Evolutionary conservation across 192 early-diverging fungal species (phyloP).

Genomic region (Backusella westeae): DNA sequence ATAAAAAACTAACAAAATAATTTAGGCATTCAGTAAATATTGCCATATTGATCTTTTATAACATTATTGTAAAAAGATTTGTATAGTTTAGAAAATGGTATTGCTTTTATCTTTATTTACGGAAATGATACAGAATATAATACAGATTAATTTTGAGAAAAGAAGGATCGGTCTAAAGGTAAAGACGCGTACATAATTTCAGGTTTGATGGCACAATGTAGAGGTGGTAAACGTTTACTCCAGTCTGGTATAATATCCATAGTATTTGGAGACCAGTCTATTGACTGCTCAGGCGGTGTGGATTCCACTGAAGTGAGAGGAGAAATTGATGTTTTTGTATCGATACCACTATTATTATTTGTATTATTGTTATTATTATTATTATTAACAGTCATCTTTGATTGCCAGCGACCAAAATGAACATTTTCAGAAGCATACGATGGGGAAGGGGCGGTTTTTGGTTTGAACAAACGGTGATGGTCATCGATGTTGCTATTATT

Average conservation of each 20-base stretch:
- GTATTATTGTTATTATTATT: too few relatives aligned
- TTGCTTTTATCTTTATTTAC: slow-evolving; percentile 1
- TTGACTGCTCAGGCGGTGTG: neutral
- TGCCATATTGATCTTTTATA: too few relatives aligned
- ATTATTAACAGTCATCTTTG: neutral
- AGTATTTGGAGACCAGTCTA: neutral
- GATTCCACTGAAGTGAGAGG: slow-evolving; percentile 1
- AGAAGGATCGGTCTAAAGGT: slow-evolving; percentile 6
- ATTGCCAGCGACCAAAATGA: slow-evolving; percentile 16
- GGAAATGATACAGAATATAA: neutral
- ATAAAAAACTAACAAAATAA: too few relatives aligned
- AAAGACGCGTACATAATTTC: neutral
- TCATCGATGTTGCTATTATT: neutral
- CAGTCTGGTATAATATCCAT: neutral
- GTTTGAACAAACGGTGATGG: neutral
- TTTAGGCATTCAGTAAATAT: too few relatives aligned
- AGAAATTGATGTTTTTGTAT: neutral
- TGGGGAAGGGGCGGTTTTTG: neutral
- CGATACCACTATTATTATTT: too few relatives aligned
- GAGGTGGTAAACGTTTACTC: slow-evolving; percentile 2
- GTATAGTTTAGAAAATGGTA: neutral
- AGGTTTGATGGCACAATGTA: neutral
- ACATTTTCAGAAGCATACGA: slow-evolving; percentile 16
- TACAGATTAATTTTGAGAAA: slow-evolving; percentile 6
- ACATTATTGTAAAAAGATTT: too few relatives aligned